Percentiles rank a stretch among this genome's conserved stretches.
These are phyloP conservation scores for Mycena rosella DNA, from an alignment of 768 basidiomycete genomes.

Conservation along the genomic window DNA sequence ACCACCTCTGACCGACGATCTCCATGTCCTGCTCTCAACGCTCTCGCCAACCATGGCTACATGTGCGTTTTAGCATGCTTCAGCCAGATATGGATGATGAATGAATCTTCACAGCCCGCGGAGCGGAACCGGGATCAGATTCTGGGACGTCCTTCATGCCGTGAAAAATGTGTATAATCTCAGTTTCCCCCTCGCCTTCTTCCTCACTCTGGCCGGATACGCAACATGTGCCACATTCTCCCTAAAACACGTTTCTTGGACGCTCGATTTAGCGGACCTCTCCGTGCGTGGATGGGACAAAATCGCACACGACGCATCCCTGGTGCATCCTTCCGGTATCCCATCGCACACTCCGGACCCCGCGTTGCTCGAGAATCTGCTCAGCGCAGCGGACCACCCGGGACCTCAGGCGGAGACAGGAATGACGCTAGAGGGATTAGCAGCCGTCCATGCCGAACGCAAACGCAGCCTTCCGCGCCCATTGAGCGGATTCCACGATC, in stretches of 20 bases:
- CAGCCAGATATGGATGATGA: too few relatives aligned
- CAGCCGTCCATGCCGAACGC: conserved; percentile 61
- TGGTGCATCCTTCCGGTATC: conserved; percentile 61
- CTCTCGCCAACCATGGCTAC: conserved; percentile 69
- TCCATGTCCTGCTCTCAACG: conserved; percentile 69
- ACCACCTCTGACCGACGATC: conserved; percentile 46
- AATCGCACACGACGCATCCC: conserved; percentile 76
- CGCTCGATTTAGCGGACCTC: conserved; percentile 64
- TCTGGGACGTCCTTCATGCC: conserved; percentile 62
- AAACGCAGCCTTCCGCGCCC: conserved; percentile 46
- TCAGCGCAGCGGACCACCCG: conserved; percentile 47
- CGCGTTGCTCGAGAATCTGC: conserved; percentile 45
- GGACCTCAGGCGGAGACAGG: conserved; percentile 46
- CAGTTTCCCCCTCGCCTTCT: conserved; percentile 64
- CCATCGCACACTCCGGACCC: conserved; percentile 60
- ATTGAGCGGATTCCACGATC: conserved; percentile 60
- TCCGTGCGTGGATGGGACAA: conserved; percentile 61
- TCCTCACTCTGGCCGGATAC: conserved; percentile 65
- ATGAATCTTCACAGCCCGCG: conserved; percentile 59
- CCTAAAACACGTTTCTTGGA: conserved; percentile 35
- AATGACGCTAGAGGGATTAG: conserved; percentile 63
- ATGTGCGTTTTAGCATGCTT: conserved; percentile 57
- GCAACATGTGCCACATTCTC: conserved; percentile 58
- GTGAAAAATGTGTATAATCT: conserved; percentile 72
- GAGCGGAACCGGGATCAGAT: conserved; percentile 63